Conservation (phyloP, 306 rosid genomes). For the Dryas octopetala region DNA sequence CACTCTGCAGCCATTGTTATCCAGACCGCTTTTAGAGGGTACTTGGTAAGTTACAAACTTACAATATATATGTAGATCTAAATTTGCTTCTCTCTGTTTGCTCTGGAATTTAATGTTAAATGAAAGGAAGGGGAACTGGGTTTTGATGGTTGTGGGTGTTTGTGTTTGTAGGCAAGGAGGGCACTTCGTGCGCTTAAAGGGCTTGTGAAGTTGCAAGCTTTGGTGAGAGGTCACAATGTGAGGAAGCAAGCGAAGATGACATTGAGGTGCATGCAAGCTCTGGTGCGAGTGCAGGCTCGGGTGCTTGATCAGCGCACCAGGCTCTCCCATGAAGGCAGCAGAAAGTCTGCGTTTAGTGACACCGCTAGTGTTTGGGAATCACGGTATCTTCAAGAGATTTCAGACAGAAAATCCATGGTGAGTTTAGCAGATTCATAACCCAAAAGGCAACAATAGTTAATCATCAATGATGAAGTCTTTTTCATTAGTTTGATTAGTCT, state of each 20-base stretch:
- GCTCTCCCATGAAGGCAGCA: slow-evolving; percentile 74
- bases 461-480: background rate
- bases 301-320: slow-evolving; percentile 81
- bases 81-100: background rate
- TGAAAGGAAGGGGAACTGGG: background rate
- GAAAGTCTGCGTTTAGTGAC: slow-evolving; percentile 86
- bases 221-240: slow-evolving; percentile 94
- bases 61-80: slow-evolving; percentile 19
- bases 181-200: slow-evolving; percentile 92
- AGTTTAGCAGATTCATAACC: slow-evolving; percentile 26
- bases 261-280: slow-evolving; percentile 84
- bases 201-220: slow-evolving; percentile 88
- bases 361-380: slow-evolving; percentile 66
- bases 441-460: background rate
- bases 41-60: slow-evolving; percentile 52
- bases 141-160: slow-evolving; percentile 1
- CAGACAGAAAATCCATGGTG: slow-evolving; percentile 79
- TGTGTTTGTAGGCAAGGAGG: slow-evolving; percentile 78
- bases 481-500: slow-evolving; percentile 13
- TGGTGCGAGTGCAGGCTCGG: slow-evolving; percentile 84
- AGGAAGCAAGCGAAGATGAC: slow-evolving; percentile 97
- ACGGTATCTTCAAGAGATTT: slow-evolving; percentile 69
- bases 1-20: slow-evolving; percentile 53
- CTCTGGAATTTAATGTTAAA: background rate
- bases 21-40: slow-evolving; percentile 93